Conservation (phyloP, 371 early-diverging fungal species). For the Mortierella sp. region DNA sequence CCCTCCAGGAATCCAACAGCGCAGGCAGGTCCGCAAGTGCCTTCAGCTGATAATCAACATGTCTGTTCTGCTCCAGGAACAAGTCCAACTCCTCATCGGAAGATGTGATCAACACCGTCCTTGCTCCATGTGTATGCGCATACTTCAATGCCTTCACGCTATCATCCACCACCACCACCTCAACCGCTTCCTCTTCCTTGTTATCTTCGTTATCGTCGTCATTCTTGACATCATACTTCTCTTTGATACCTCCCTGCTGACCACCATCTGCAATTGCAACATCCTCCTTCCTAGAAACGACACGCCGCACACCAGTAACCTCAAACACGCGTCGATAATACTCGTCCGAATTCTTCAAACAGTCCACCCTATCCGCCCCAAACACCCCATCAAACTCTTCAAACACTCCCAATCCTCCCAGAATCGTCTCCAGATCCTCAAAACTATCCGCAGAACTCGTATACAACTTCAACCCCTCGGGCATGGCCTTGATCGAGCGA, state of each 20-base stretch:
- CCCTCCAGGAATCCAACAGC: constrained; percentile 33
- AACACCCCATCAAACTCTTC: constrained; percentile 39
- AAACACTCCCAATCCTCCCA: constrained; percentile 28
- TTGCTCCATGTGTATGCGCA: constrained; percentile 33
- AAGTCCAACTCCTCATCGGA: constrained; percentile 22
- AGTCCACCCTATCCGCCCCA: constrained; percentile 43
- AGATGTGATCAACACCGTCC: constrained; percentile 41
- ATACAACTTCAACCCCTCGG: constrained; percentile 11
- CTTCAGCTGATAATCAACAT: constrained; percentile 40
- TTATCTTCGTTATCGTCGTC: background rate
- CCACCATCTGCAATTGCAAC: background rate
- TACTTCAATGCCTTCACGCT: constrained; percentile 31
- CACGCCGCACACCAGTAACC: constrained; percentile 12
- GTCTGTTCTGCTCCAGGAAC: constrained; percentile 18
- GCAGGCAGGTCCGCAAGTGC: constrained; percentile 32
- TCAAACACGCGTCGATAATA: constrained; percentile 36
- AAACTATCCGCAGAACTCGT: constrained; percentile 42
- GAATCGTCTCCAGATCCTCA: constrained; percentile 37
- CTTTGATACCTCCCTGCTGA: background rate
- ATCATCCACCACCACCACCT: constrained; percentile 47
- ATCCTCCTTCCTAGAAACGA: background rate
- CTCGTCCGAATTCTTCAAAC: constrained; percentile 30
- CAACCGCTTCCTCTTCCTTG: constrained; percentile 13
- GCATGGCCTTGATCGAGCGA: constrained; percentile 10
- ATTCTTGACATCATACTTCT: background rate